Percentiles rank a stretch among this genome's conserved stretches.
phyloP scores from a whole-genome alignment of 306 rosid genomes.

The Parietaria judaica region DNA sequence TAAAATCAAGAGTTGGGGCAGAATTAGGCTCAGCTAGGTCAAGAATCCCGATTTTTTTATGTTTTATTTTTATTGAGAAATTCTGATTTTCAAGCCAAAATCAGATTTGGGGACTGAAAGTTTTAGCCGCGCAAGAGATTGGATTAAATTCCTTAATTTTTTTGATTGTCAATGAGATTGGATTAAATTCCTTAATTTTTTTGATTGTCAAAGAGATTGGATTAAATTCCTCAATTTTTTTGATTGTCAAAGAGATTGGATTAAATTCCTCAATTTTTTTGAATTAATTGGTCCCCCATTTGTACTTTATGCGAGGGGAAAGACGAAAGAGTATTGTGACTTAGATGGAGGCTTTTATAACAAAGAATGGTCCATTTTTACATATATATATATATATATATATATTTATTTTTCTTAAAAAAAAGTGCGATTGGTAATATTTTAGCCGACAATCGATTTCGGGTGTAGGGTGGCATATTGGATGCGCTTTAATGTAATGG shows the following conservation, averaged over 20 bases:
- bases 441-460: slow-evolving; percentile 14
- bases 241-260: neutral
- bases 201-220: neutral
- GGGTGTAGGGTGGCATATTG: slow-evolving; percentile 7
- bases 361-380: neutral
- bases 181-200: neutral
- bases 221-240: neutral
- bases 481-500: slow-evolving; percentile 13
- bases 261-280: neutral
- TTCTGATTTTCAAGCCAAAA: no score
- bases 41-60: no score
- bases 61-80: no score
- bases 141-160: no score
- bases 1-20: no score
- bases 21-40: no score
- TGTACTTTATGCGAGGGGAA: neutral
- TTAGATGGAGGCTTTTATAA: neutral
- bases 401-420: neutral
- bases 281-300: neutral
- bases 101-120: no score
- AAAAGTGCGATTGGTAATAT: neutral
- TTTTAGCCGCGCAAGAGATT: no score
- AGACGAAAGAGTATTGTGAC: neutral
- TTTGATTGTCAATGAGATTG: no score
- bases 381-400: neutral